Evolutionary conservation across 73 alveolate genomes (phyloP).

Genomic region (Tetrahymena malaccensis): DNA sequence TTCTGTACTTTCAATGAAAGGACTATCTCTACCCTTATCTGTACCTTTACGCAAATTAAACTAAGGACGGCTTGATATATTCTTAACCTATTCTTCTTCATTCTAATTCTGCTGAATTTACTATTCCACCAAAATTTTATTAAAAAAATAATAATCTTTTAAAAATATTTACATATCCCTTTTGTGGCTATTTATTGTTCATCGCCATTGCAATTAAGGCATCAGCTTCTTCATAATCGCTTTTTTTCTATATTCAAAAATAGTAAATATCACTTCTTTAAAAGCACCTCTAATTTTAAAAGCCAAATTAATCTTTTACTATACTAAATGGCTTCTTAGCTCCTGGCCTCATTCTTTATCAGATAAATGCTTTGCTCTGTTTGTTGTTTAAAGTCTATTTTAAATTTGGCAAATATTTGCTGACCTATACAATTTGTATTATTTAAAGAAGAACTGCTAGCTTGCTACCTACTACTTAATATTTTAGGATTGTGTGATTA

Average conservation of each 20-base stretch:
- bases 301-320: not conserved
- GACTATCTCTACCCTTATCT: not conserved
- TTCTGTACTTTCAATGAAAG: not conserved
- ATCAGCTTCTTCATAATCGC: not conserved
- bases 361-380: not conserved
- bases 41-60: not conserved
- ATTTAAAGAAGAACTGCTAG: not conserved
- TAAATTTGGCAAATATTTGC: not conserved
- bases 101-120: not conserved
- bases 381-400: not conserved
- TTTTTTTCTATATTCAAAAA: not conserved
- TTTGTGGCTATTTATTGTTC: not conserved
- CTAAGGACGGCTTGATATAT: not conserved
- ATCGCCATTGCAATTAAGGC: not conserved
- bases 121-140: not conserved
- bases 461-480: not conserved
- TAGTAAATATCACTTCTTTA: too few relatives aligned
- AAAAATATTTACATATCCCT: not conserved
- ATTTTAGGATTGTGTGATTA: not conserved
- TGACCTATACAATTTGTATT: not conserved
- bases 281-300: not conserved
- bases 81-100: not conserved
- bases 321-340: not conserved
- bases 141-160: too few relatives aligned
- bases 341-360: not conserved